Base-by-base conservation (phyloP, 495 filamentous ascomycete species). In the Penicillium roqueforti region DNA sequence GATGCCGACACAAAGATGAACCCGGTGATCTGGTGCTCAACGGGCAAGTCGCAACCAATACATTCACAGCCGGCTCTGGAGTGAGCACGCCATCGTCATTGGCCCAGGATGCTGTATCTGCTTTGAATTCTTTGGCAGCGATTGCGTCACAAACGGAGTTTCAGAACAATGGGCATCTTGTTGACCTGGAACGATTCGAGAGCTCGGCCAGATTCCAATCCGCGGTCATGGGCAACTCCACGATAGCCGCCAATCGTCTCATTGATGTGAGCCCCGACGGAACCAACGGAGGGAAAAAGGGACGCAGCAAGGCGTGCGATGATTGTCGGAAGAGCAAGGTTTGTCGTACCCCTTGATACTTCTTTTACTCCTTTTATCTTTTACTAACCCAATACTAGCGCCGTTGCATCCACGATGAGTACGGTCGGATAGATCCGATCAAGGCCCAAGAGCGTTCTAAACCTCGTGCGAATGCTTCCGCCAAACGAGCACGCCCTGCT, bases 251-350 rank as follows among this genome's bases (percentile, higher is more conserved):
- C 6, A 70, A 66, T 45, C 54, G 65, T n/a, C 57, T 69, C 0
- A 59, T 62, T 32, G 71, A 75, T 40, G 16, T 59, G n/a, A 74
- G 69, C 26, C 73, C 70, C 14, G 71, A 76, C 37, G 69, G 65
- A 32, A 23, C 47, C 8, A 65, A 60, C 46, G 54, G 68, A 45
- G 66, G 68, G 48, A 80, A 83, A 66, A 79, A 78, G 53, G 76
- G 79, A 65, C 80, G 76, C 58, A 82, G 73, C 55, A 85, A 84
- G 60, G 83, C 83, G 10, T 87, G 83, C 57, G 77, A 80, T 53
- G 82, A 85, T 53, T 87, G 83, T 60, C 80, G 83, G 18, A 86
- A 81, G 63, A 84, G 81, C 74, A 87, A 87, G 79, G 83, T 85
- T 56, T 59, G 66, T 60, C 13, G 23, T 41, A 22, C 13, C 13